These are phyloP conservation scores for Petasospora fabianii DNA, from an alignment of 1,139 yeast genomes.

Conservation along the genomic window DNA sequence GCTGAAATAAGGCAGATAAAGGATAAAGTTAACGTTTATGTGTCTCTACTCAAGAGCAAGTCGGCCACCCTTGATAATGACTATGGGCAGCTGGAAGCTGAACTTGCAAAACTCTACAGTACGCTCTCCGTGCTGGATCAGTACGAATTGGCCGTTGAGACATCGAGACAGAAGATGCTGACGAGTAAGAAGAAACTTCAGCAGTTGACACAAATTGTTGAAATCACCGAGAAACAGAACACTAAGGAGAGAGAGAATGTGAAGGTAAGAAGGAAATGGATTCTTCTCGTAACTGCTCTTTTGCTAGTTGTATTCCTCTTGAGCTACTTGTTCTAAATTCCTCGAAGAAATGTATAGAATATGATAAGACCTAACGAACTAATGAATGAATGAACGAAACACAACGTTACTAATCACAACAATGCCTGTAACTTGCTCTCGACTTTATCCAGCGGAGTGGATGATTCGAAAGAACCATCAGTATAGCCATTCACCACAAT, in stretches of 20 bases:
- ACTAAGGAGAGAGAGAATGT: slow-evolving; percentile 5
- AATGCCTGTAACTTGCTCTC: slow-evolving; percentile 26
- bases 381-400: background rate
- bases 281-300: background rate
- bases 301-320: slow-evolving; percentile 1
- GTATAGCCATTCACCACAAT: slow-evolving; percentile 67
- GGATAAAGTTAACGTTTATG: slow-evolving; percentile 1
- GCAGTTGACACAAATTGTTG: slow-evolving; percentile 10
- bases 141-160: slow-evolving; percentile 11
- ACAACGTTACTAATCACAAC: slow-evolving; percentile 2
- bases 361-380: no score
- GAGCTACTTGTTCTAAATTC: background rate
- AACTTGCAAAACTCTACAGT: slow-evolving; percentile 9
- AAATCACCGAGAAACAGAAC: slow-evolving; percentile 10
- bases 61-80: slow-evolving; percentile 3
- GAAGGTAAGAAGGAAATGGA: slow-evolving; percentile 7
- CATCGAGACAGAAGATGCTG: slow-evolving; percentile 11
- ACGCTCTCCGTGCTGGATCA: slow-evolving; percentile 11
- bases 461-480: slow-evolving; percentile 40
- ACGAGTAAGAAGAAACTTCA: slow-evolving; percentile 10
- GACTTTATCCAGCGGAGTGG: slow-evolving; percentile 29
- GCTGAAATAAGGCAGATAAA: slow-evolving; percentile 6
- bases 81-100: slow-evolving; percentile 8
- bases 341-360: no score
- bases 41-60: slow-evolving; percentile 4